A percentile compares a stretch with the other conserved stretches of the same genome.
phyloP scores from a whole-genome alignment of 176 grass and related monocot genomes.

The Aegilops bicornis region DNA sequence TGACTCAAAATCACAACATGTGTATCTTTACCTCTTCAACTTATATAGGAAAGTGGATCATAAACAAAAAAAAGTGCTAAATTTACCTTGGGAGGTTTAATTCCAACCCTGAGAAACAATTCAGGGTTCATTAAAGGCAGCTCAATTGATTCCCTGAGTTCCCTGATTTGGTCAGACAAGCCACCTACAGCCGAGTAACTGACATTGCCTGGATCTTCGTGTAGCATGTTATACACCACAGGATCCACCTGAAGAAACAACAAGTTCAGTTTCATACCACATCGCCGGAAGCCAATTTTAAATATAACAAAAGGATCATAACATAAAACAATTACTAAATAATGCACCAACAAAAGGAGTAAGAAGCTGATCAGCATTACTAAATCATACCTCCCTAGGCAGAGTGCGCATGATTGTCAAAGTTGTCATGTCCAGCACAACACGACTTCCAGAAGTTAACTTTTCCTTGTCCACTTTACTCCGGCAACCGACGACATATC shows the following conservation, averaged over 20 bases:
- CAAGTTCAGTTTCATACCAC: conserved; percentile 7
- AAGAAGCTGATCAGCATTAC: neutral
- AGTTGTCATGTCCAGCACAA: conserved; percentile 99
- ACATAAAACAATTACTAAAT: conserved; percentile 4
- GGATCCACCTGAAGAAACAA: conserved; percentile 74
- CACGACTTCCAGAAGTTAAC: conserved; percentile 93
- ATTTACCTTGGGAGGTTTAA: conserved; percentile 96
- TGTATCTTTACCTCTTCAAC: neutral
- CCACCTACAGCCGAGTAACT: conserved; percentile 99
- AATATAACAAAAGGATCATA: neutral
- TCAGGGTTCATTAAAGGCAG: conserved; percentile 97
- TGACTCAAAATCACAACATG: conserved; percentile 1
- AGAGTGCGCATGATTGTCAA: conserved; percentile 99
- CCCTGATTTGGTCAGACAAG: conserved; percentile 94
- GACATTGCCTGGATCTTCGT: conserved; percentile 98
- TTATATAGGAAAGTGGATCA: neutral
- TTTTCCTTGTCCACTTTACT: conserved; percentile 99
- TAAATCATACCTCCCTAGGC: conserved; percentile 71
- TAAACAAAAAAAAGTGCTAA: neutral
- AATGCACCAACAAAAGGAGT: neutral
- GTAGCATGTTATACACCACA: conserved; percentile 99
- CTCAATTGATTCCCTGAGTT: conserved; percentile 96
- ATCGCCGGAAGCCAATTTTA: neutral
- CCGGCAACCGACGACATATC: conserved; percentile 97
- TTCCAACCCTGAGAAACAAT: conserved; percentile 91